These are phyloP conservation scores for Coemansia sp. DNA, from an alignment of 192 early-diverging fungal species.

Conservation along the genomic window DNA sequence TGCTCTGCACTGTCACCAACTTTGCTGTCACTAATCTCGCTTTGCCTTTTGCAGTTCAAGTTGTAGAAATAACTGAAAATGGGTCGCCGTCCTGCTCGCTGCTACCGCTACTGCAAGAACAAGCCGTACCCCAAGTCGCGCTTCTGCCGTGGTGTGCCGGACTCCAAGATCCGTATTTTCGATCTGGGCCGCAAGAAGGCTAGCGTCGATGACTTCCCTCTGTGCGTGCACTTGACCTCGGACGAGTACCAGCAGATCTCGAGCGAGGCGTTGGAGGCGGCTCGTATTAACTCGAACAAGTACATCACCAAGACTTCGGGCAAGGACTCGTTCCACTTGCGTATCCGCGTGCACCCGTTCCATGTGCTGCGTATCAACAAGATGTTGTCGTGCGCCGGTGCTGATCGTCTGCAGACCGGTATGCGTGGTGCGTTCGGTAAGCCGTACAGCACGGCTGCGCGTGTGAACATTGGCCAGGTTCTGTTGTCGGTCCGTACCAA, in stretches of 20 bases:
- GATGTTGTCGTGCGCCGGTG: slow-evolving; percentile 99
- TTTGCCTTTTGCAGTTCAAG: not conserved
- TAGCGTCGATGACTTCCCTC: slow-evolving; percentile 94
- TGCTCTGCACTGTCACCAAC: too few relatives aligned
- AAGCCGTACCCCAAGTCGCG: slow-evolving; percentile 99
- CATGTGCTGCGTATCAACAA: slow-evolving; percentile 99
- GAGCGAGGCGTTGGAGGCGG: slow-evolving; percentile 98
- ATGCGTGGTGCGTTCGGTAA: slow-evolving; percentile 99
- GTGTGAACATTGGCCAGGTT: slow-evolving; percentile 97
- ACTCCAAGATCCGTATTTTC: slow-evolving; percentile 67
- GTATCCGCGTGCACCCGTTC: slow-evolving; percentile 97
- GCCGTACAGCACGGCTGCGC: slow-evolving; percentile 91
- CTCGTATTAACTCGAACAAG: slow-evolving; percentile 97
- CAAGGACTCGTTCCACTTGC: slow-evolving; percentile 99
- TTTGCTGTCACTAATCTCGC: not conserved
- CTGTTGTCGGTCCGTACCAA: slow-evolving; percentile 95
- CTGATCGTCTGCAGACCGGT: slow-evolving; percentile 97
- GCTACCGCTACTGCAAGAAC: slow-evolving; percentile 99
- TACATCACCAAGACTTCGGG: slow-evolving; percentile 96
- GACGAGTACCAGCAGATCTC: slow-evolving; percentile 98
- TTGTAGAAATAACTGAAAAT: slow-evolving; percentile 63
- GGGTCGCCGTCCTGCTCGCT: slow-evolving; percentile 99
- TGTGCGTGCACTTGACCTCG: slow-evolving; percentile 92
- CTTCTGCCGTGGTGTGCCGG: slow-evolving; percentile 99
- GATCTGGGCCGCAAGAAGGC: slow-evolving; percentile 95